Evolutionary conservation across 495 filamentous ascomycete genomes (phyloP).

Genomic region (Penicillium lividum): DNA sequence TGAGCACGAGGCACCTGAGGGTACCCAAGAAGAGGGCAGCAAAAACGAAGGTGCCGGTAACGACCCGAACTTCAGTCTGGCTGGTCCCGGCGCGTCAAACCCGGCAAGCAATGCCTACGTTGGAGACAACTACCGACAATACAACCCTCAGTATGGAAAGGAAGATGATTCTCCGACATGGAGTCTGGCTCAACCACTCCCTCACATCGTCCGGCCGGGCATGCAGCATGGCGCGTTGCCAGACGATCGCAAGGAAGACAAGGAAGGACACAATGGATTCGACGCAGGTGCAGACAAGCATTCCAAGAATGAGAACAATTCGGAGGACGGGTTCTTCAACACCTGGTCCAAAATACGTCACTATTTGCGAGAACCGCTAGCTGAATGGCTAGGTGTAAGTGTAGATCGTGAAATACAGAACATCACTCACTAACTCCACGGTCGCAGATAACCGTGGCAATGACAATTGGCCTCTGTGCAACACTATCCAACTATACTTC

Average conservation of each 20-base stretch:
- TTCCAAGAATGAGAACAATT: background rate
- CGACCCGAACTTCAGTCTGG: constrained; percentile 17
- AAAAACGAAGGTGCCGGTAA: constrained; percentile 15
- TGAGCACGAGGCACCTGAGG: constrained; percentile 13
- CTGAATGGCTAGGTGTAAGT: constrained; percentile 24
- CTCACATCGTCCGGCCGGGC: constrained; percentile 31
- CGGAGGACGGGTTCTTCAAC: constrained; percentile 20
- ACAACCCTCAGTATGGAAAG: constrained; percentile 27
- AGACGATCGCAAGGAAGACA: constrained; percentile 8
- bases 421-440: constrained; percentile 1
- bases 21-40: constrained; percentile 21
- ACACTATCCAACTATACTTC: constrained; percentile 19
- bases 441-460: constrained; percentile 19
- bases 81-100: constrained; percentile 12
- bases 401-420: background rate
- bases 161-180: constrained; percentile 24
- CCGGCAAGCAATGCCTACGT: constrained; percentile 29
- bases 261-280: constrained; percentile 7
- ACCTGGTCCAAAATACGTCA: constrained; percentile 18
- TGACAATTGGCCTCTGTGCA: constrained; percentile 17
- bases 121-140: constrained; percentile 24
- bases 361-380: constrained; percentile 17
- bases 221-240: constrained; percentile 19
- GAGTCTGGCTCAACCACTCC: constrained; percentile 34
- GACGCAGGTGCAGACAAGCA: constrained; percentile 4